These are phyloP conservation scores for Tagetes patula DNA, from an alignment of 129 eudicot species.

Conservation along the genomic window DNA sequence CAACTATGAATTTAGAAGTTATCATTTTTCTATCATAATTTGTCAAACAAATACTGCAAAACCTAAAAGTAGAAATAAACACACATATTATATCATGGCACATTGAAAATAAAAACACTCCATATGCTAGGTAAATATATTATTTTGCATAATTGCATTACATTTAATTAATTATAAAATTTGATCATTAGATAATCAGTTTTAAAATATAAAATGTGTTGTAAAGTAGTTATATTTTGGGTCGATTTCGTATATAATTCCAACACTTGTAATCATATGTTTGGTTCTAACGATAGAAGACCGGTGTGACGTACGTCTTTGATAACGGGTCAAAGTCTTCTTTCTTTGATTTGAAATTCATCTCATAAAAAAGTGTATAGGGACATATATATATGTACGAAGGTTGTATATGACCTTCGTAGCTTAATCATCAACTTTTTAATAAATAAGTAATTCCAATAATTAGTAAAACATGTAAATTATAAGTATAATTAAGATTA, in stretches of 20 bases:
- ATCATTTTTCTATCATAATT: conserved; percentile 5
- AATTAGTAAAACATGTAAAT: too few relatives aligned
- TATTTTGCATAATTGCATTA: neutral
- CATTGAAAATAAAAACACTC: conserved; percentile 20
- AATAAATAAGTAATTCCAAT: too few relatives aligned
- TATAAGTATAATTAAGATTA: too few relatives aligned
- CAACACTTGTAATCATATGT: neutral
- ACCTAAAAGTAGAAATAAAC: conserved; percentile 5
- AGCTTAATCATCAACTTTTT: too few relatives aligned
- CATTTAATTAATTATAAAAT: neutral
- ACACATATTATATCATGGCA: conserved; percentile 21
- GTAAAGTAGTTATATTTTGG: conserved; percentile 5
- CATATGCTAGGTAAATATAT: conserved; percentile 16
- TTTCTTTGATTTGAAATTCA: neutral
- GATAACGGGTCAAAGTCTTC: conserved; percentile 7
- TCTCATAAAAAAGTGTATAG: too few relatives aligned
- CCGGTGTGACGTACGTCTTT: neutral
- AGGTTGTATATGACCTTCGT: too few relatives aligned
- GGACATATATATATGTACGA: too few relatives aligned
- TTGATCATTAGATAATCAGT: neutral
- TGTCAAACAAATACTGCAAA: conserved; percentile 30
- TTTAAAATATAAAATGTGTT: conserved; percentile 5
- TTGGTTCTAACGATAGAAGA: neutral
- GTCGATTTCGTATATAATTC: conserved; percentile 2
- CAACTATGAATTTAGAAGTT: neutral